These are phyloP conservation scores for Barnettozyma sp. DNA, from an alignment of 805 yeast genomes.

Conservation along the genomic window DNA sequence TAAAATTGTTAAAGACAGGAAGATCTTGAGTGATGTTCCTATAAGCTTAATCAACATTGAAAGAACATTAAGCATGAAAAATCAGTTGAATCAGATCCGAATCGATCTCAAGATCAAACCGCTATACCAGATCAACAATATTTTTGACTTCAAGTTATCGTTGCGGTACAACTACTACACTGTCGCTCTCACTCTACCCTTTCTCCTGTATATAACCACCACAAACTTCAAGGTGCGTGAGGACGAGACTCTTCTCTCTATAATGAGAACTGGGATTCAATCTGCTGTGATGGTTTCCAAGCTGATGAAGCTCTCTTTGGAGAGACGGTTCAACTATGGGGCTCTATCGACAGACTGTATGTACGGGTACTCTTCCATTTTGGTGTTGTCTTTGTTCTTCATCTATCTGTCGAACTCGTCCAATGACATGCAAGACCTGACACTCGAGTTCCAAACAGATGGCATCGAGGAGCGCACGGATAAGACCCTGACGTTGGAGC, in stretches of 20 bases:
- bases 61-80: conserved; percentile 32
- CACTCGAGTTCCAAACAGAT: conserved; percentile 5
- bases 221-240: conserved; percentile 31
- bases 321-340: conserved; percentile 32
- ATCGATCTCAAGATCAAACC: conserved; percentile 29
- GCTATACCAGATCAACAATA: conserved; percentile 18
- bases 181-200: conserved; percentile 37
- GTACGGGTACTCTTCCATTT: conserved; percentile 36
- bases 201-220: conserved; percentile 33
- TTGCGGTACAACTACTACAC: conserved; percentile 36
- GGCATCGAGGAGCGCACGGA: conserved; percentile 12
- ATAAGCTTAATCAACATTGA: conserved; percentile 35
- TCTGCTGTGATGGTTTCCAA: conserved; percentile 36
- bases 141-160: conserved; percentile 37
- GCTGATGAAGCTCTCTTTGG: conserved; percentile 28
- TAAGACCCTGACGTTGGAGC: conserved; percentile 16
- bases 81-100: conserved; percentile 30
- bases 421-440: conserved; percentile 17
- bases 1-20: conserved; percentile 35
- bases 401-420: conserved; percentile 26
- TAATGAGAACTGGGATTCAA: conserved; percentile 35
- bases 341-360: conserved; percentile 39
- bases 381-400: conserved; percentile 36
- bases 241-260: conserved; percentile 36
- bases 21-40: conserved; percentile 30